A percentile compares a stretch with the other conserved stretches of the same genome.
These are phyloP conservation scores for Alloteropsis semialata DNA, from an alignment of 176 grass and related monocot genomes.

Conservation along the genomic window DNA sequence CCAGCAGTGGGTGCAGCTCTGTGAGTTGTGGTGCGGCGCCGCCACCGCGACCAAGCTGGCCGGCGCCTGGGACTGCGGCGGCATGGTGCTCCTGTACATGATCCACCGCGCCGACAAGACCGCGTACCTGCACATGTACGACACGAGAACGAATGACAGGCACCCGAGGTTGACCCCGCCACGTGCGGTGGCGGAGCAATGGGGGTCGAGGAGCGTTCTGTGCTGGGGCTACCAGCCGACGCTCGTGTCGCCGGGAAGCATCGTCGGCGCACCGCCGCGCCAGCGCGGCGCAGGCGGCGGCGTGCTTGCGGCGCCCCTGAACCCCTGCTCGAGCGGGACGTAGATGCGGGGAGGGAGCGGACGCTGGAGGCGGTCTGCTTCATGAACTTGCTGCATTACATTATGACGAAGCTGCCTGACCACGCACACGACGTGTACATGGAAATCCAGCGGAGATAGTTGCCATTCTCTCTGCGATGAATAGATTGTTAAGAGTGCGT, in stretches of 20 bases:
- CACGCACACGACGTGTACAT: not conserved
- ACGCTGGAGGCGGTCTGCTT: not conserved
- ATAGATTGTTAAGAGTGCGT: too few species aligned
- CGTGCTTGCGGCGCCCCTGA: too few species aligned
- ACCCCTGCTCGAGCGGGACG: not conserved
- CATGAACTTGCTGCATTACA: not conserved
- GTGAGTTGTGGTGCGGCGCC: not conserved
- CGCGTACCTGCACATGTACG: not conserved
- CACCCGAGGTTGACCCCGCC: too few species aligned
- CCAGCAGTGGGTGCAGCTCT: not conserved
- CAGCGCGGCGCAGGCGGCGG: too few species aligned
- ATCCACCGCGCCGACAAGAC: not conserved
- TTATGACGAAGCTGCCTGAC: not conserved
- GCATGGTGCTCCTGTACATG: not conserved
- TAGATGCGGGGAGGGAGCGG: not conserved
- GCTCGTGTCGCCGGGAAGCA: not conserved
- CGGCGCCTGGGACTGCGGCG: not conserved
- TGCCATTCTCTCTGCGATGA: too few species aligned
- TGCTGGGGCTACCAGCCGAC: conserved; percentile 3
- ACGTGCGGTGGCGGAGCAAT: not conserved
- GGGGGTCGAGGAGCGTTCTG: not conserved
- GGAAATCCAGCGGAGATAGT: not conserved
- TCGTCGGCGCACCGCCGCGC: too few species aligned
- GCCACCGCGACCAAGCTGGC: not conserved
- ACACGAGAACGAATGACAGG: too few species aligned